These are phyloP conservation scores for Nelumbo lutea DNA, from an alignment of 164 flowering plant genomes.

Conservation along the genomic window DNA sequence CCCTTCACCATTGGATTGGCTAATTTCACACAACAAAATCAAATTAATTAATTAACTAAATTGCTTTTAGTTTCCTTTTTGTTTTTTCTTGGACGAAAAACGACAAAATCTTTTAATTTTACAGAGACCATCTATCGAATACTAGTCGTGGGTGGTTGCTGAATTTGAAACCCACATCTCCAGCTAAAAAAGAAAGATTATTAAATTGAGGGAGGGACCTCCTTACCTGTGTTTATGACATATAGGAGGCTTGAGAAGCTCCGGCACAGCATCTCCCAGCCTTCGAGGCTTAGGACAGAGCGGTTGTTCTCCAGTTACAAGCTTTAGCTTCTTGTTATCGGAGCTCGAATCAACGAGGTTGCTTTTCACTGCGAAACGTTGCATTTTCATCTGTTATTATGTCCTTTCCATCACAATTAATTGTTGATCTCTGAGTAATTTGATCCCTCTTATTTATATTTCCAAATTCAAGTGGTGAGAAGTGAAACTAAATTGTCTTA, in stretches of 20 bases:
- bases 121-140: too few relatives aligned
- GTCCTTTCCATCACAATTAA: conserved; percentile 11
- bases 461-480: not conserved
- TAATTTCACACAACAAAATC: conserved; percentile 12
- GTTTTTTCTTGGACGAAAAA: too few relatives aligned
- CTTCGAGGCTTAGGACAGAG: conserved; percentile 63
- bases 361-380: conserved; percentile 28
- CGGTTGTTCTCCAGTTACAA: conserved; percentile 23
- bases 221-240: conserved; percentile 39
- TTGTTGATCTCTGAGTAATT: not conserved
- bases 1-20: conserved; percentile 33
- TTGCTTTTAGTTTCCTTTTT: not conserved
- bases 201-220: not conserved
- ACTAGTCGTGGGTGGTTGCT: too few relatives aligned
- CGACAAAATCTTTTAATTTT: too few relatives aligned
- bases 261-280: conserved; percentile 32
- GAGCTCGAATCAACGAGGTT: conserved; percentile 24
- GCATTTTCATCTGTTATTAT: too few relatives aligned
- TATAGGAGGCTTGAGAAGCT: conserved; percentile 36
- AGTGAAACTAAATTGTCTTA: too few relatives aligned
- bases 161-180: too few relatives aligned
- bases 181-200: not conserved
- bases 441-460: not conserved
- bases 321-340: conserved; percentile 14
- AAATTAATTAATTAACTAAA: not conserved